Evolutionary conservation across 2,329 filamentous ascomycete species (phyloP), one percentile per base, ranked within the genome.

Genomic region (Neofusicoccum kwambonambiense): DNA sequence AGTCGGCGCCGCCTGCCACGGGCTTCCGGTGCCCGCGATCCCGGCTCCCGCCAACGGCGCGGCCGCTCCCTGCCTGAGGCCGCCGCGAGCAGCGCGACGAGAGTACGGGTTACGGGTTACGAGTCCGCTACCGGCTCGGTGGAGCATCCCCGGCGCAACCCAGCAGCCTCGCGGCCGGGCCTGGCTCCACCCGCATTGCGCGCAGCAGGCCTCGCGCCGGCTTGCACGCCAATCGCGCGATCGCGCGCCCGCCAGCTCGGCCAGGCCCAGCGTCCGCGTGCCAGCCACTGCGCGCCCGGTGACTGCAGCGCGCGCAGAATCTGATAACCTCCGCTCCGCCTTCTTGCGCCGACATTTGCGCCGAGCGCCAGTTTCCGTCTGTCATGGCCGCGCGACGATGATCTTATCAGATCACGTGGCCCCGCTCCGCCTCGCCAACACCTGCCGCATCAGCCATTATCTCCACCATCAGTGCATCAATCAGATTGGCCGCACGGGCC

Each of bases 381-480:
- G 37, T 57, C 52, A 57, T 57, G 17, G 22, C 52, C 34, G 19
- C 13, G n/a, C 7, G 22, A 1, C 3, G 54, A 34, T 35, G 56
- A 60, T 60, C 56, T 60, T 60, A 60, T 49, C 42, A 60, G 56
- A 47, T 47, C 39, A 2, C 4, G 42, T 22, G n/a, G 3, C 31
- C 15, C 42, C 8, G 15, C 41, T 35, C 31, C 42, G 41, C 27
- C 41, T 60, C 56, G 56, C 56, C 22, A 31, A 17, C 54, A 17
- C 19, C n/a, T 45, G 27, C 41, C 27, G 52, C 54, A 58, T 58
- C 41, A 45, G 19, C 54, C 39, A 45, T 15, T 9, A 34, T 44
- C 52, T 27, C 52, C 52, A 57, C 52, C 52, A 41, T 56, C 51
- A 41, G 47, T 37, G 50, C 50, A 45, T 58, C 54, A 45, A 58